Conservation (phyloP, 805 yeast species). For the Saccharomyces jurei region DNA sequence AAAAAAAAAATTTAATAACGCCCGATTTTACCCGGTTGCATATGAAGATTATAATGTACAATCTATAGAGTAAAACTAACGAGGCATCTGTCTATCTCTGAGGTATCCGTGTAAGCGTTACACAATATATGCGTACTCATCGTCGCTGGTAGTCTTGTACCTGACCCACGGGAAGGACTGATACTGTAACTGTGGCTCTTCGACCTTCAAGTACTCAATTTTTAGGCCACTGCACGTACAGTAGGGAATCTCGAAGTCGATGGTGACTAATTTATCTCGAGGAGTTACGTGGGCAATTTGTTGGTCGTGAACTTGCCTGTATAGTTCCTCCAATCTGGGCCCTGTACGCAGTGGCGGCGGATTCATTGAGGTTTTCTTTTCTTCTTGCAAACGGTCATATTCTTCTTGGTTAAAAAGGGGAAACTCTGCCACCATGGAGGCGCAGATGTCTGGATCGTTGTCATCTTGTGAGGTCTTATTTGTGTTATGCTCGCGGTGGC, state of each 20-base stretch:
- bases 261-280: slow-evolving; percentile 32
- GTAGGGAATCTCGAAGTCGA: slow-evolving; percentile 58
- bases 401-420: slow-evolving; percentile 27
- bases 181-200: slow-evolving; percentile 51
- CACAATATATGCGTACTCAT: slow-evolving; percentile 29
- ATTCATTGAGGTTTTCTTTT: slow-evolving; percentile 27
- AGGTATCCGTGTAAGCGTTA: neutral
- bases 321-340: slow-evolving; percentile 28
- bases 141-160: slow-evolving; percentile 41
- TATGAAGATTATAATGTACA: slow-evolving; percentile 1
- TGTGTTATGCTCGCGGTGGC: slow-evolving; percentile 44
- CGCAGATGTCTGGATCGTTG: slow-evolving; percentile 11
- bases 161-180: slow-evolving; percentile 77
- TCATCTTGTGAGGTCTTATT: neutral
- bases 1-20: neutral
- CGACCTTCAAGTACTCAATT: slow-evolving; percentile 57
- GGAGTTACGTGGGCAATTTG: slow-evolving; percentile 1
- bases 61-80: slow-evolving; percentile 1
- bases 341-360: slow-evolving; percentile 32
- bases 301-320: slow-evolving; percentile 26
- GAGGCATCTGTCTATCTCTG: neutral
- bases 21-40: slow-evolving; percentile 4
- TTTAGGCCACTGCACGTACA: slow-evolving; percentile 58
- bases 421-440: slow-evolving; percentile 49
- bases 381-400: slow-evolving; percentile 17